These are phyloP conservation scores for Pythium scleroteichum DNA, from an alignment of 352 stramenopile genomes.

Conservation along the genomic window DNA sequence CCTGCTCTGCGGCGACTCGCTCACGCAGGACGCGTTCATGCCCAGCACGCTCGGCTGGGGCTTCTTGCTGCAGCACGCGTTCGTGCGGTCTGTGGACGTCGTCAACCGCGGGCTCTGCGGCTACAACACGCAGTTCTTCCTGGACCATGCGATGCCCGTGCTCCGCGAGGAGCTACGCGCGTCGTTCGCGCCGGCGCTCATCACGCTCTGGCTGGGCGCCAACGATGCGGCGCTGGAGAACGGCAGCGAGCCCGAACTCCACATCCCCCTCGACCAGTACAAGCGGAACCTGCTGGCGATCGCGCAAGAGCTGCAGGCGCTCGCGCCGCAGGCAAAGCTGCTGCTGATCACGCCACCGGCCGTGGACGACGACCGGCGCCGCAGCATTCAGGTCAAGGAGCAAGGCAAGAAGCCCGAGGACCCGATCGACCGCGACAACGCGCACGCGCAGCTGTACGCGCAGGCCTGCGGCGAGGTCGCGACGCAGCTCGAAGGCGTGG, in stretches of 20 bases:
- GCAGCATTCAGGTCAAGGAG: neutral
- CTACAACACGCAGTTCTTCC: slow-evolving; percentile 52
- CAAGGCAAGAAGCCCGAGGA: slow-evolving; percentile 2
- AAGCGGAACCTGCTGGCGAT: slow-evolving; percentile 42
- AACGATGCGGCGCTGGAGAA: slow-evolving; percentile 54
- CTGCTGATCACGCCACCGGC: slow-evolving; percentile 55
- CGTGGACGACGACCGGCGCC: slow-evolving; percentile 37
- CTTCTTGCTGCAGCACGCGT: slow-evolving; percentile 44
- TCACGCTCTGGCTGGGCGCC: slow-evolving; percentile 54
- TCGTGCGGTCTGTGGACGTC: slow-evolving; percentile 53
- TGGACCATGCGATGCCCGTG: slow-evolving; percentile 32
- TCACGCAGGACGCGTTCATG: slow-evolving; percentile 45
- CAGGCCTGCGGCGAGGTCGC: slow-evolving; percentile 8
- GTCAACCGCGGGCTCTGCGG: slow-evolving; percentile 55
- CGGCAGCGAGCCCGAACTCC: slow-evolving; percentile 36
- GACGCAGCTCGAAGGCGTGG: slow-evolving; percentile 7
- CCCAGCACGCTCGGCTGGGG: slow-evolving; percentile 39
- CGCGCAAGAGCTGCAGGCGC: slow-evolving; percentile 25
- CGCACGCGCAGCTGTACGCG: slow-evolving; percentile 10
- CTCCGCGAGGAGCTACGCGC: slow-evolving; percentile 36
- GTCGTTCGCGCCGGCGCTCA: slow-evolving; percentile 25
- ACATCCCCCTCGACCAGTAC: slow-evolving; percentile 53
- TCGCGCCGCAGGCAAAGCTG: slow-evolving; percentile 33
- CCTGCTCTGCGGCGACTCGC: slow-evolving; percentile 64
- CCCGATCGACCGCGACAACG: slow-evolving; percentile 20